Evolutionary conservation across 106 monocot genomes (phyloP).

Genomic region (Phalaenopsis equestris): DNA sequence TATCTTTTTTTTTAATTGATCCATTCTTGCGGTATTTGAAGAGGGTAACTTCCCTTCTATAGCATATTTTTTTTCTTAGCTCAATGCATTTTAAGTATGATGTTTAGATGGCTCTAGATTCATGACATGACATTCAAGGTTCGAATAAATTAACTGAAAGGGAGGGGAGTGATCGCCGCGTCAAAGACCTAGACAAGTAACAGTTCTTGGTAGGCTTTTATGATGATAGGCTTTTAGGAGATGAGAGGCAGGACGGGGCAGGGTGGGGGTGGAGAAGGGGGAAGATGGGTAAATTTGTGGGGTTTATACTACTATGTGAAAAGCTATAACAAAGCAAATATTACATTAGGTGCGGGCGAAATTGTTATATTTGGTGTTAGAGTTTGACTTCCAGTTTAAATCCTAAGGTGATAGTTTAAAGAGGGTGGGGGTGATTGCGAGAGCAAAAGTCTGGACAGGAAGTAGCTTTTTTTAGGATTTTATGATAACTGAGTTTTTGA

Average conservation of each 20-base stretch:
- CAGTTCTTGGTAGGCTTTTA: not conserved
- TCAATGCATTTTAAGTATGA: not conserved
- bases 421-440: not conserved
- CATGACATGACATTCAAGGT: not conserved
- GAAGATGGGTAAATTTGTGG: not conserved
- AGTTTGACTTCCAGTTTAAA: not conserved
- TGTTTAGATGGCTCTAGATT: not conserved
- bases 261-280: not conserved
- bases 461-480: not conserved
- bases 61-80: not conserved
- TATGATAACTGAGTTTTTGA: not conserved
- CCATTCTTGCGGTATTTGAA: not conserved
- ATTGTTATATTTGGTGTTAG: not conserved
- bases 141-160: not conserved
- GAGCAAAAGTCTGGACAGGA: not conserved
- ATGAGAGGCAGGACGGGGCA: not conserved
- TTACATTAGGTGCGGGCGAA: not conserved
- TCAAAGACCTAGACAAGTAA: not conserved
- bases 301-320: not conserved
- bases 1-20: not conserved
- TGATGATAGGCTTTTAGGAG: too few species aligned
- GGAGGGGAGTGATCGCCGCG: not conserved
- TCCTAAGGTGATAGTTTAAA: not conserved
- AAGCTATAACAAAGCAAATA: not conserved
- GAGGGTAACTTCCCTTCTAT: not conserved